A percentile compares a stretch with the other conserved stretches of the same genome.
Conservation (phyloP, 768 basidiomycete genomes). For the Clavaria fumosa region DNA sequence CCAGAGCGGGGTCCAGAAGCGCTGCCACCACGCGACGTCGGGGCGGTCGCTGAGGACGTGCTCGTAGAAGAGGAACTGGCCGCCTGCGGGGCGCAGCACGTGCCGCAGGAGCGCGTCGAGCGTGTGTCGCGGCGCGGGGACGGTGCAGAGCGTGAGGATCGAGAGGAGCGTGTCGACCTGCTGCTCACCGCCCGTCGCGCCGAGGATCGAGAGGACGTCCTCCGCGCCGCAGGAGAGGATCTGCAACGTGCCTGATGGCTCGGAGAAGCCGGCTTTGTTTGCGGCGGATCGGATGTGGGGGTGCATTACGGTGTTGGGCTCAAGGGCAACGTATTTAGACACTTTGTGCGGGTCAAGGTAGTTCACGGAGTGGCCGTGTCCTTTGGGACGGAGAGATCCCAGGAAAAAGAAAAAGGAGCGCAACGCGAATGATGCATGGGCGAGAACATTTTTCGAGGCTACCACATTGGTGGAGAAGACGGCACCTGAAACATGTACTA, state of each 20-base stretch:
- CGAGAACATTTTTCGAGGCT: not conserved
- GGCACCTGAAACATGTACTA: not conserved
- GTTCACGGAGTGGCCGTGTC: slow-evolving; percentile 43
- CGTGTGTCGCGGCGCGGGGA: slow-evolving; percentile 39
- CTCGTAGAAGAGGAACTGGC: slow-evolving; percentile 51
- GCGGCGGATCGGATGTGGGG: slow-evolving; percentile 34
- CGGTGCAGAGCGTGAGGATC: slow-evolving; percentile 48
- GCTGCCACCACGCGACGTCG: slow-evolving; percentile 59
- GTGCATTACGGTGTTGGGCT: slow-evolving; percentile 59
- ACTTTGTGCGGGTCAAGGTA: slow-evolving; percentile 44
- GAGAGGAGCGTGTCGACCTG: slow-evolving; percentile 48
- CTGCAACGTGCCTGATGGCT: slow-evolving; percentile 34
- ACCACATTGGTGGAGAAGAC: slow-evolving; percentile 6
- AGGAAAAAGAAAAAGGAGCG: too few relatives aligned
- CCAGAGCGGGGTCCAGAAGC: slow-evolving; percentile 64
- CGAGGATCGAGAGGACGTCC: slow-evolving; percentile 33
- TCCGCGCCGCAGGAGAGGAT: slow-evolving; percentile 54
- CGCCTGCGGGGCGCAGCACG: slow-evolving; percentile 48
- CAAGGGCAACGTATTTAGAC: slow-evolving; percentile 53
- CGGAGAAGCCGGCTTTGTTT: slow-evolving; percentile 33
- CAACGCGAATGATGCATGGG: too few relatives aligned
- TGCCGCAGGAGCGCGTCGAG: slow-evolving; percentile 31
- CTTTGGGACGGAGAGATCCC: too few relatives aligned
- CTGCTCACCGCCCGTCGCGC: slow-evolving; percentile 14
- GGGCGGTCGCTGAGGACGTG: slow-evolving; percentile 41